Evolutionary conservation across 805 yeast species (phyloP).

Genomic region (Wickerhamiella cacticola): DNA sequence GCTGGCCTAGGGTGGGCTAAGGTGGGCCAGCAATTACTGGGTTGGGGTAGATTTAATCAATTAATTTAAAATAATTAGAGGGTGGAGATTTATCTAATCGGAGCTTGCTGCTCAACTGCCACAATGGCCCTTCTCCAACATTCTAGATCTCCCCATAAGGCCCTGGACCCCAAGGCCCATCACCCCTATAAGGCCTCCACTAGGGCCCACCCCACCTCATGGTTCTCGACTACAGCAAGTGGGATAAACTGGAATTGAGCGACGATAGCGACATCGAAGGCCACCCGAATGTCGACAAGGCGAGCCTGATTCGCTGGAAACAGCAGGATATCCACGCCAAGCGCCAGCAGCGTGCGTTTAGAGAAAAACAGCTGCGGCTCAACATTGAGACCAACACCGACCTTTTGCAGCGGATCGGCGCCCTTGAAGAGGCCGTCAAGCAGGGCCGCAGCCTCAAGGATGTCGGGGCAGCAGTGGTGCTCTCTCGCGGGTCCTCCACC

Average conservation of each 20-base stretch:
- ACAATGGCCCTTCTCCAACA: no score
- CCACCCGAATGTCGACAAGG: constrained; percentile 94
- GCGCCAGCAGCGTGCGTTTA: constrained; percentile 65
- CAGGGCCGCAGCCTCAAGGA: constrained; percentile 24
- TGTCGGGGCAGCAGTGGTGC: constrained; percentile 20
- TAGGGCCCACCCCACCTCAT: constrained; percentile 28
- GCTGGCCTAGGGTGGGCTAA: no score
- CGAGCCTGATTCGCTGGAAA: constrained; percentile 87
- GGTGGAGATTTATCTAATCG: no score
- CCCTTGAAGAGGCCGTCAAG: constrained; percentile 37
- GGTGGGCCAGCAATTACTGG: no score
- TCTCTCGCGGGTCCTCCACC: constrained; percentile 21
- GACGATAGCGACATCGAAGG: constrained; percentile 97
- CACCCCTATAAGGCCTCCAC: neutral
- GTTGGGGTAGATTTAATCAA: no score
- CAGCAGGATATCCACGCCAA: constrained; percentile 95
- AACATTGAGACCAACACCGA: constrained; percentile 73
- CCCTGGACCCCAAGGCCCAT: neutral
- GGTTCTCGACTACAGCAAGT: constrained; percentile 91
- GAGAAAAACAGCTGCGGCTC: constrained; percentile 60
- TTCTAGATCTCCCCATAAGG: no score
- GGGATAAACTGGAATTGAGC: constrained; percentile 93
- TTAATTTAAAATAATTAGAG: neutral
- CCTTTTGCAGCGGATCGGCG: constrained; percentile 61
- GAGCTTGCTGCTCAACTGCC: no score